phyloP scores from a whole-genome alignment of 2,329 filamentous ascomycete species.

The Epichloe amarillans region DNA sequence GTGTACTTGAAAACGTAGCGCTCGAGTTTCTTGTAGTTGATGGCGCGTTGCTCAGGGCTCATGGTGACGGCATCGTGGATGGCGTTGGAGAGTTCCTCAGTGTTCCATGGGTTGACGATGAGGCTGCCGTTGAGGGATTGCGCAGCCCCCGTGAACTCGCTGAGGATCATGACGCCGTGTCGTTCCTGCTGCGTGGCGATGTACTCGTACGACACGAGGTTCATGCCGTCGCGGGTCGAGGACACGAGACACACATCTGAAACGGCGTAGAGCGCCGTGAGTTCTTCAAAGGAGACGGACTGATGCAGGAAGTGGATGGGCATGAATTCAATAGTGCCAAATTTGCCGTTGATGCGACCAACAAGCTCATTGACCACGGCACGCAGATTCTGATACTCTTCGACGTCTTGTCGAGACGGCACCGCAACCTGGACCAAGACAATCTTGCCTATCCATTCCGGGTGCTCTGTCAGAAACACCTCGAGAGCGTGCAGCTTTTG shows the following conservation, averaged over 20 bases:
- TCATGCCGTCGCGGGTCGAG: slow-evolving; percentile 97
- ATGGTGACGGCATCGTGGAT: slow-evolving; percentile 97
- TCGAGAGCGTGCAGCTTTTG: slow-evolving; percentile 95
- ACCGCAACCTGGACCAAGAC: slow-evolving; percentile 94
- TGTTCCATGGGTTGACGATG: slow-evolving; percentile 98
- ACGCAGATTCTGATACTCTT: slow-evolving; percentile 93
- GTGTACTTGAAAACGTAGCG: slow-evolving; percentile 98
- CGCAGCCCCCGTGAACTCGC: slow-evolving; percentile 90
- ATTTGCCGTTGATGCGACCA: slow-evolving; percentile 91
- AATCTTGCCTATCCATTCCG: slow-evolving; percentile 96
- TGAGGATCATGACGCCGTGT: slow-evolving; percentile 87
- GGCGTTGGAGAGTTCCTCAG: slow-evolving; percentile 82
- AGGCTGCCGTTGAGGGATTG: slow-evolving; percentile 88
- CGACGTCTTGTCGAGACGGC: slow-evolving; percentile 86
- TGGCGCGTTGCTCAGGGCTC: slow-evolving; percentile 72
- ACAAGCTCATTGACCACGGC: slow-evolving; percentile 95
- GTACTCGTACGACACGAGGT: slow-evolving; percentile 95
- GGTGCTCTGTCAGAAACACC: slow-evolving; percentile 91
- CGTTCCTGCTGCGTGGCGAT: slow-evolving; percentile 85
- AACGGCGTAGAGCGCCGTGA: slow-evolving; percentile 84
- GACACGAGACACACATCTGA: slow-evolving; percentile 88
- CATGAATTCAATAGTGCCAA: slow-evolving; percentile 96
- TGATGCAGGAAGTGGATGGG: slow-evolving; percentile 98
- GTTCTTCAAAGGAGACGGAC: slow-evolving; percentile 85
- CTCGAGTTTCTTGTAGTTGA: slow-evolving; percentile 84